A percentile compares a stretch with the other conserved stretches of the same genome.
phyloP scores from a whole-genome alignment of 148 eudicot genomes.

The Fagopyrum esculentum region DNA sequence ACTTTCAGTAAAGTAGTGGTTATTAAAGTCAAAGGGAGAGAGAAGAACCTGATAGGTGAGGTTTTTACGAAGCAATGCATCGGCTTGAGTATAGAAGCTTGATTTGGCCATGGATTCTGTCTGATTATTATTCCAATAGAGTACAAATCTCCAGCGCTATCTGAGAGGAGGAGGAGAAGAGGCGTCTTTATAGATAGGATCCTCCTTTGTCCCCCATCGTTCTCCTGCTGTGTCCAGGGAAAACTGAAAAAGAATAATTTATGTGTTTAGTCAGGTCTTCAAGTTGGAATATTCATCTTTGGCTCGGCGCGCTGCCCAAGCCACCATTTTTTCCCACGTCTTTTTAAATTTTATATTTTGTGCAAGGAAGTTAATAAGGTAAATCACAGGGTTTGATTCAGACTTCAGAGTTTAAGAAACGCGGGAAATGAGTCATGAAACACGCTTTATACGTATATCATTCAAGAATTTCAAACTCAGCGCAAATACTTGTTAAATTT shows the following conservation, averaged over 20 bases:
- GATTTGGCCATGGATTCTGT: conserved; percentile 37
- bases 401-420: too few species aligned
- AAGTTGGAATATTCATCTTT: neutral
- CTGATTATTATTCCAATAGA: neutral
- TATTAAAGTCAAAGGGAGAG: neutral
- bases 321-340: too few species aligned
- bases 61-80: conserved; percentile 83
- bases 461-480: too few species aligned
- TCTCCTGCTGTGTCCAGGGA: neutral
- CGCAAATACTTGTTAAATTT: too few species aligned
- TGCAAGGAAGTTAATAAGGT: too few species aligned
- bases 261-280: neutral
- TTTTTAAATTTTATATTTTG: too few species aligned
- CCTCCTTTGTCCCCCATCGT: neutral
- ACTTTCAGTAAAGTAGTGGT: neutral
- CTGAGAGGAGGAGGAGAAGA: neutral
- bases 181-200: neutral
- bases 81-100: conserved; percentile 67
- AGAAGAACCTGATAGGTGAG: conserved; percentile 54
- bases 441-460: too few species aligned
- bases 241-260: neutral
- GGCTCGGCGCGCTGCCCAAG: too few species aligned
- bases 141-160: neutral
- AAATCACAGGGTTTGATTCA: too few species aligned
- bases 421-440: too few species aligned